phyloP scores from a whole-genome alignment of 2,329 filamentous ascomycete species.

The Orbilia quercus region DNA sequence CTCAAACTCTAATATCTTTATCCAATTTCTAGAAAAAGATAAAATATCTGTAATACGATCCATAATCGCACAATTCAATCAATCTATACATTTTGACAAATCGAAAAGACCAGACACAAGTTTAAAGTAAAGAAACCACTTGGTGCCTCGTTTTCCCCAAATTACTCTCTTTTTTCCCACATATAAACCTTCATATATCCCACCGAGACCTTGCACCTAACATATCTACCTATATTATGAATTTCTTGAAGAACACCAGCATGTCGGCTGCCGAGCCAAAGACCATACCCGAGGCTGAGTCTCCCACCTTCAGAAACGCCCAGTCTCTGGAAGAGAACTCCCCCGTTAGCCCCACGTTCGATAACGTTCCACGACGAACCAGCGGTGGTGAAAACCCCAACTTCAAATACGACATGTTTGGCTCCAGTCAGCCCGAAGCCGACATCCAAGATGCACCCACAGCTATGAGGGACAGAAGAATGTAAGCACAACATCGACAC shows the following conservation, averaged over 20 bases:
- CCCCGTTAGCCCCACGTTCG: conserved; percentile 42
- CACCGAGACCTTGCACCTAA: conserved; percentile 8
- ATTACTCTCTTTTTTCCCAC: background rate
- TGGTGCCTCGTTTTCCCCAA: background rate
- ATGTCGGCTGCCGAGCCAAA: conserved; percentile 41
- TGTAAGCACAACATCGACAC: conserved; percentile 21
- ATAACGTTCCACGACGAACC: conserved; percentile 23
- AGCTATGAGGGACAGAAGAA: conserved; percentile 32
- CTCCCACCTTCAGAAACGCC: conserved; percentile 42
- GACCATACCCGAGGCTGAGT: conserved; percentile 35
- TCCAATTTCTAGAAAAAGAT: conserved; percentile 6
- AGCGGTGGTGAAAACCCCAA: conserved; percentile 20
- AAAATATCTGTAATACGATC: too few species aligned
- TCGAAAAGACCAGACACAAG: conserved; percentile 1
- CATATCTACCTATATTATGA: conserved; percentile 26
- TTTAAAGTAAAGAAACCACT: conserved; percentile 31
- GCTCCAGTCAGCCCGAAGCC: conserved; percentile 23
- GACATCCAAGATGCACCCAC: conserved; percentile 28
- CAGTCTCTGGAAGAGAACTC: conserved; percentile 41
- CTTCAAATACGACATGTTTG: conserved; percentile 55
- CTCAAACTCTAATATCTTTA: conserved; percentile 42
- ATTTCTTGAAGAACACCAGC: conserved; percentile 34
- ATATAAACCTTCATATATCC: conserved; percentile 1
- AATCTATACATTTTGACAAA: conserved; percentile 7
- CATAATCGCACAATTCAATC: conserved; percentile 27